Base-by-base conservation (phyloP, 2,329 filamentous ascomycete genomes). In the Fusarium luffae region DNA sequence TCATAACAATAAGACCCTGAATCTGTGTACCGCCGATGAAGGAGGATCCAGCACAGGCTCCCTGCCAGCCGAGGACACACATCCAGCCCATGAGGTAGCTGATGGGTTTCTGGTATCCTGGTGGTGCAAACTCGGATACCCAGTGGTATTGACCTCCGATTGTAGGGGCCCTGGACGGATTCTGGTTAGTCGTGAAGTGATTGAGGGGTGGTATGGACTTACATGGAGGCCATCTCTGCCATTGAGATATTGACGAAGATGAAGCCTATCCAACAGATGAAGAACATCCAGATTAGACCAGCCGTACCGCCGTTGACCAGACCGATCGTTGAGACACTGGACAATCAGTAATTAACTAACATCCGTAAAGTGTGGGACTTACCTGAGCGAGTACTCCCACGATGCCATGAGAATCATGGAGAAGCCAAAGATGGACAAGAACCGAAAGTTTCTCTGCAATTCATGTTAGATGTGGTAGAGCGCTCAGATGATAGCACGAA, bases 121-220 rank as follows among this genome's bases (percentile, higher is more conserved):
- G 77, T 0, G 85, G 83, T 1, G 85, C 82, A 63, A 87, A 86
- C 52, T 86, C 85, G 2, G 82, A 86, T 2, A 87, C 85, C 85
- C 85, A 88, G 68, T 87, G 85, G 65, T 88, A 88, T 69, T 89
- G 86, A 3, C 87, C 87, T 23, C 86, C 86, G 9, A 83, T 82
- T 0, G 85, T 89, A 0, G 86, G 86, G 4, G 85, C 85, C 71
- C 71, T 73, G 18, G n/a, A n/a, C n/a, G n/a, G n/a, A n/a, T n/a
- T n/a, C n/a, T n/a, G n/a, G n/a, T 68, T 1, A 73, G 42, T n/a
- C 9, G 16, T 7, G 5, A 11, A 8, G 4, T 2, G n/a, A n/a
- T n/a, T n/a, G n/a, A n/a, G n/a, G n/a, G n/a, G n/a, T n/a, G n/a
- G n/a, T n/a, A n/a, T n/a, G n/a, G 5, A 42, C 70, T 21, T 10